phyloP scores from a whole-genome alignment of 495 filamentous ascomycete species.

The Neurospora sp. region DNA sequence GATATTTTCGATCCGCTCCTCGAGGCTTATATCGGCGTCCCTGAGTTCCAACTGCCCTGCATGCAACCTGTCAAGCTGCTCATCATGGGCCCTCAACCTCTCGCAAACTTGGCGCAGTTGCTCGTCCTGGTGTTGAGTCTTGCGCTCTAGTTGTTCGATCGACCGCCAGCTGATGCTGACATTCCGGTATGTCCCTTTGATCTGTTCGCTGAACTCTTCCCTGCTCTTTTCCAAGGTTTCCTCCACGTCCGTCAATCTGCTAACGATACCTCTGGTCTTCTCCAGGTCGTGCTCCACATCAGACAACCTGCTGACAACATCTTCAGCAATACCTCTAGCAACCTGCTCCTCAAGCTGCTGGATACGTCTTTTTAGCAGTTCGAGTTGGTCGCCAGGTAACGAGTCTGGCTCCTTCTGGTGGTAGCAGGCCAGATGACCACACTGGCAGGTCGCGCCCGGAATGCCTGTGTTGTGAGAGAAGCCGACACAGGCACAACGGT shows the following conservation, averaged over 20 bases:
- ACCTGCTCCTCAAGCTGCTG: constrained; percentile 38
- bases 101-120: constrained; percentile 35
- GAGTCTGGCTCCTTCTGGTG: constrained; percentile 36
- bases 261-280: constrained; percentile 20
- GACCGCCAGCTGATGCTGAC: constrained; percentile 41
- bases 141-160: constrained; percentile 35
- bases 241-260: constrained; percentile 38
- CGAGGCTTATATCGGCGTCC: constrained; percentile 41
- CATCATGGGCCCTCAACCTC: constrained; percentile 29
- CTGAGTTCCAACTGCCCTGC: constrained; percentile 37
- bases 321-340: constrained; percentile 15
- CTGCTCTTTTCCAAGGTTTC: constrained; percentile 41
- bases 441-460: constrained; percentile 42
- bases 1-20: constrained; percentile 42
- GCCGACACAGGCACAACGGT: constrained; percentile 44
- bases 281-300: constrained; percentile 30
- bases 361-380: constrained; percentile 36
- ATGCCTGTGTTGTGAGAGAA: constrained; percentile 42
- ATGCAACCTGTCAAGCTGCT: constrained; percentile 31
- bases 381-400: constrained; percentile 26
- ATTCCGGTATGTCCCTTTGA: constrained; percentile 41
- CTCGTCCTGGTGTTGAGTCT: constrained; percentile 31
- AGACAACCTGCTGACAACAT: not conserved
- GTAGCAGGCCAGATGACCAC: constrained; percentile 46
- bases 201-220: constrained; percentile 37